Evolutionary conservation across 345 rosid genomes (phyloP).

Genomic region (Ceriops tagal): DNA sequence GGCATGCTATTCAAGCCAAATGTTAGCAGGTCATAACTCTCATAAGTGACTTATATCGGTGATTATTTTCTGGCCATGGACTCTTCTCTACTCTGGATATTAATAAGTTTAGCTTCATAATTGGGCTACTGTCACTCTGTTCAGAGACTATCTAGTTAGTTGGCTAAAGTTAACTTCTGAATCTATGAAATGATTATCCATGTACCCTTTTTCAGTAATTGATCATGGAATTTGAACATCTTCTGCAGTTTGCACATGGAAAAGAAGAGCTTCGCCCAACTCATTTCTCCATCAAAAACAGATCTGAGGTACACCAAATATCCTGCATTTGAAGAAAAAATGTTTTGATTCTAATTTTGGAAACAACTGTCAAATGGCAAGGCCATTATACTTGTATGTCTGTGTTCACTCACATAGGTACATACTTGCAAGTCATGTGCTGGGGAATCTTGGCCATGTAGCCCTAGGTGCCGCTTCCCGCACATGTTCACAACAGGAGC

Average conservation of each 20-base stretch:
- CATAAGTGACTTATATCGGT: too few relatives aligned
- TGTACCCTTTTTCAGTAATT: background rate
- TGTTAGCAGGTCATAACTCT: too few relatives aligned
- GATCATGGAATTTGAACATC: background rate
- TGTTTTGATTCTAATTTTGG: background rate
- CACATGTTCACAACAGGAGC: conserved; percentile 16
- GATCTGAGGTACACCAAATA: conserved; percentile 33
- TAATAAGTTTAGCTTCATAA: background rate
- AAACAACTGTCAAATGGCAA: conserved; percentile 4
- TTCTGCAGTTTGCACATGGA: conserved; percentile 47
- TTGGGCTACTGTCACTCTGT: background rate
- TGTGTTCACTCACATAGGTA: conserved; percentile 18
- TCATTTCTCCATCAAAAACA: conserved; percentile 29
- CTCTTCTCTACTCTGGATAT: background rate
- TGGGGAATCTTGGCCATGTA: conserved; percentile 18
- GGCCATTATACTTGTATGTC: conserved; percentile 8
- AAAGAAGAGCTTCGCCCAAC: conserved; percentile 40
- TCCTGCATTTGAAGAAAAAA: background rate
- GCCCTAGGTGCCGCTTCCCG: conserved; percentile 23
- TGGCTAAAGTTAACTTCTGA: background rate
- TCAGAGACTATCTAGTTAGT: background rate
- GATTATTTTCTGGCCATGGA: background rate
- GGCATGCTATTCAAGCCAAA: too few relatives aligned
- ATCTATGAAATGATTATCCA: background rate
- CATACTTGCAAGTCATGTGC: conserved; percentile 26